These are phyloP conservation scores for Capronia coronata DNA, from an alignment of 2,329 filamentous ascomycete species.

Conservation along the genomic window DNA sequence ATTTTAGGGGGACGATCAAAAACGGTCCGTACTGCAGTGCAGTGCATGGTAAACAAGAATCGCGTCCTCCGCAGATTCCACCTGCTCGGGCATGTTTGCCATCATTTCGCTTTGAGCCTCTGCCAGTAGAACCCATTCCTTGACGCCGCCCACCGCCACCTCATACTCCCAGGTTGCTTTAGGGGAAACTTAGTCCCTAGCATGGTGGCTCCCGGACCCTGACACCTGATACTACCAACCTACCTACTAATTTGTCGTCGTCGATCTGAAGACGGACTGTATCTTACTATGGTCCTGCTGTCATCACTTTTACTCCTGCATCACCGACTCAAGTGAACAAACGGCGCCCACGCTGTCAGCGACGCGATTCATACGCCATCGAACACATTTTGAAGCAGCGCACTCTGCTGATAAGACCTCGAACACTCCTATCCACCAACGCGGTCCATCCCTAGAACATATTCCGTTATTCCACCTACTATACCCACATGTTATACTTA, in stretches of 20 bases:
- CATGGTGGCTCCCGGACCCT: not conserved
- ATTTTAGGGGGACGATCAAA: too few species aligned
- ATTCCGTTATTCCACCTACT: not conserved
- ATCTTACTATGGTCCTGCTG: not conserved
- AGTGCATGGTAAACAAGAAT: too few species aligned
- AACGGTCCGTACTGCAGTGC: too few species aligned
- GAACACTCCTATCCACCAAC: not conserved
- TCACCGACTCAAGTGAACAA: not conserved
- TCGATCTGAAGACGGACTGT: not conserved
- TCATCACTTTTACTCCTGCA: not conserved
- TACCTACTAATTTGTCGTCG: not conserved
- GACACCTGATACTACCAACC: not conserved
- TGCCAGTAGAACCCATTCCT: too few species aligned
- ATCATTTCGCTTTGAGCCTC: too few species aligned
- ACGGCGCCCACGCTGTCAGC: not conserved
- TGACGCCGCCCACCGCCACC: too few species aligned
- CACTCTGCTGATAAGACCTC: not conserved
- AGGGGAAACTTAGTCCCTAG: not conserved
- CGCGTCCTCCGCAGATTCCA: too few species aligned
- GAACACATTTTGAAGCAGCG: not conserved
- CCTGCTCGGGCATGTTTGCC: too few species aligned
- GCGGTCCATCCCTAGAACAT: not conserved
- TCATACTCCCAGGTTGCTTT: too few species aligned
- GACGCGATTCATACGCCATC: not conserved
- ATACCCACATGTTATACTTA: conserved; percentile 22